Base-by-base conservation (phyloP, 805 yeast genomes). In the Kodamaea restingae region DNA sequence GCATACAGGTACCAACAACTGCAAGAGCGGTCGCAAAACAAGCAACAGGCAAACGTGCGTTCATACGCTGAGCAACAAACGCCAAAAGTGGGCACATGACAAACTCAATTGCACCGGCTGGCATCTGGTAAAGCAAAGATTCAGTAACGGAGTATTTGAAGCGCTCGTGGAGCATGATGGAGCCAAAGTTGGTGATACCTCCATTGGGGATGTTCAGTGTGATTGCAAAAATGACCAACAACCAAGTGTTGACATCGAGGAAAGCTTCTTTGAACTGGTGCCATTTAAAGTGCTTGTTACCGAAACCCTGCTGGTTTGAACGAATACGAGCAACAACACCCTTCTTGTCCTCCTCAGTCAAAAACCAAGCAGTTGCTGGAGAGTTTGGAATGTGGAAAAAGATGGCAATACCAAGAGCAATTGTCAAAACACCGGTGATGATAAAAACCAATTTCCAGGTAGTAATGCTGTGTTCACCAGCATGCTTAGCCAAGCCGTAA, bases 361-460 rank as follows among this genome's bases (percentile, higher is more conserved):
- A 47, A 33, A 55, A 54, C 53, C 55, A 52, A 2, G 60, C 60
- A 2, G 45, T 47, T 2, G 55, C 47, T 7, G 87, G 86, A 26
- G 64, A 56, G 48, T 76, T 80, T 12, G 86, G 85, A 35, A 82
- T 52, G 55, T 75, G 76, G 37, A 75, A 46, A 30, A 56, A 56
- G 43, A 78, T 65, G 8, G 70, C 40, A 9, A 72, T 38, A 5
- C 84, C 84, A 11, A 76, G 50, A 9, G 71, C 51, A 5, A 80
- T 56, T 3, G 87, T 80, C 41, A 78, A 67, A 8, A 68, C 54
- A 10, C 93, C 95, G 26, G 76, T 71, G 20, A 81, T 64, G 34
- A 84, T 61, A 52, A 73, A 84, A 2, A 81, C 55, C n/a, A 77
- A 54, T 50, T 74, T 77, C 90, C 90, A 84, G 3, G 81, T 67